These are phyloP conservation scores for Mucor irregularis DNA, from an alignment of 371 early-diverging fungal species.

Conservation along the genomic window DNA sequence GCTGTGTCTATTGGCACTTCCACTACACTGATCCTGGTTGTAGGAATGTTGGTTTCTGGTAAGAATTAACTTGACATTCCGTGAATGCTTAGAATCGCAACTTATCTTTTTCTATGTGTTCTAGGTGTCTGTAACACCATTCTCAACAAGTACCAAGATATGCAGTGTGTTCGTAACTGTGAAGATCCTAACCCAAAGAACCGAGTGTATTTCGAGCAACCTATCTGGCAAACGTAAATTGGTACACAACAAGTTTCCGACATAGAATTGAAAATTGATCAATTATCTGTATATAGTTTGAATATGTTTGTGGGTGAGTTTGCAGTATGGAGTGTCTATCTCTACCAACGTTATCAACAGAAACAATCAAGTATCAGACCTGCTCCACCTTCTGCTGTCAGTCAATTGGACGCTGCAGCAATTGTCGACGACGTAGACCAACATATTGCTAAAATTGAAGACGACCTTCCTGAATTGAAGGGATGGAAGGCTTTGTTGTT, in stretches of 20 bases:
- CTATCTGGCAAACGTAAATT: constrained; percentile 90
- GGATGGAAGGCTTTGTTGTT: constrained; percentile 70
- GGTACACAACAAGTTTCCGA: background rate
- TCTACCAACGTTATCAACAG: constrained; percentile 35
- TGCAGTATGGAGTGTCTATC: constrained; percentile 45
- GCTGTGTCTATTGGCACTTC: constrained; percentile 1
- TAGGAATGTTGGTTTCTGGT: constrained; percentile 83
- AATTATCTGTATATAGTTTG: constrained; percentile 34
- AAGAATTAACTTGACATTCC: constrained; percentile 16
- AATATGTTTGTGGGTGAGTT: constrained; percentile 96
- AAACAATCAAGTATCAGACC: background rate
- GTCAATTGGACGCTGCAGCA: constrained; percentile 42
- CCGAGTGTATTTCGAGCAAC: constrained; percentile 87
- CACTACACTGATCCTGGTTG: constrained; percentile 43
- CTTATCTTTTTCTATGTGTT: background rate
- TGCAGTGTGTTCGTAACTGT: constrained; percentile 89
- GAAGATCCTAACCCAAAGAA: constrained; percentile 75
- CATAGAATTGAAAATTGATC: background rate
- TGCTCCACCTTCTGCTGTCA: constrained; percentile 40
- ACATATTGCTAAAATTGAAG: constrained; percentile 10
- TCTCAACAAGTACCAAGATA: constrained; percentile 83
- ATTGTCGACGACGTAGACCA: constrained; percentile 40
- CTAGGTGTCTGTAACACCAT: constrained; percentile 77
- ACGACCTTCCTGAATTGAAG: constrained; percentile 35
- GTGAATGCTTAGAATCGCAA: too few species aligned